Conservation (phyloP, 2,329 filamentous ascomycete genomes). For the Coleophoma eucalyptorum region DNA sequence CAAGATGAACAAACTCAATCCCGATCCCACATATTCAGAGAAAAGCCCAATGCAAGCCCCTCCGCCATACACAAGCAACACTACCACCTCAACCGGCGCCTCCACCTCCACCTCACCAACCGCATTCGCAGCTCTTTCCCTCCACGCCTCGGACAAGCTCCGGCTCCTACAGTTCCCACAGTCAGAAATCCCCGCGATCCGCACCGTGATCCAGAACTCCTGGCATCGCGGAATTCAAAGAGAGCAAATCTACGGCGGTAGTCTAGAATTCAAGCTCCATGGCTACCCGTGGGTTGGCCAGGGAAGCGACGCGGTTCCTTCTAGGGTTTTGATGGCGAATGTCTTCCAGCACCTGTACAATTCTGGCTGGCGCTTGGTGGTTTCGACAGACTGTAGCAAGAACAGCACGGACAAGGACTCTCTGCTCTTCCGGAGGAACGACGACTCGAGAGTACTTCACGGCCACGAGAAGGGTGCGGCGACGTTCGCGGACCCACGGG, state of each 20-base stretch:
- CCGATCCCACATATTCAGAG: background rate
- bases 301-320: constrained; percentile 22
- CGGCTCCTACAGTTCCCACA: constrained; percentile 32
- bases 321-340: constrained; percentile 27
- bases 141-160: constrained; percentile 26
- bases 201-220: constrained; percentile 16
- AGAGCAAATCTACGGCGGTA: constrained; percentile 26
- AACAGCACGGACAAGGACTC: constrained; percentile 30
- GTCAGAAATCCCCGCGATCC: constrained; percentile 22
- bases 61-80: background rate
- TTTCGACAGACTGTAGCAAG: constrained; percentile 31
- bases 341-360: constrained; percentile 29
- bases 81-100: constrained; percentile 5
- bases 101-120: constrained; percentile 13
- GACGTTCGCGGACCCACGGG: no score
- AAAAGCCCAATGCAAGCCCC: background rate
- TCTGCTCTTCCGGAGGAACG: constrained; percentile 29
- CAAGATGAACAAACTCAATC: background rate
- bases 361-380: constrained; percentile 33
- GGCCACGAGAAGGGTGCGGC: no score
- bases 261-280: constrained; percentile 32
- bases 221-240: constrained; percentile 29
- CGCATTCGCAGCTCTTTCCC: constrained; percentile 26
- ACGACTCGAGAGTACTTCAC: no score
- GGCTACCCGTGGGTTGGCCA: constrained; percentile 31